Evolutionary conservation across 2,329 filamentous ascomycete species (phyloP), one percentile per base, ranked within the genome.

Genomic region (Aspergillus sojae): DNA sequence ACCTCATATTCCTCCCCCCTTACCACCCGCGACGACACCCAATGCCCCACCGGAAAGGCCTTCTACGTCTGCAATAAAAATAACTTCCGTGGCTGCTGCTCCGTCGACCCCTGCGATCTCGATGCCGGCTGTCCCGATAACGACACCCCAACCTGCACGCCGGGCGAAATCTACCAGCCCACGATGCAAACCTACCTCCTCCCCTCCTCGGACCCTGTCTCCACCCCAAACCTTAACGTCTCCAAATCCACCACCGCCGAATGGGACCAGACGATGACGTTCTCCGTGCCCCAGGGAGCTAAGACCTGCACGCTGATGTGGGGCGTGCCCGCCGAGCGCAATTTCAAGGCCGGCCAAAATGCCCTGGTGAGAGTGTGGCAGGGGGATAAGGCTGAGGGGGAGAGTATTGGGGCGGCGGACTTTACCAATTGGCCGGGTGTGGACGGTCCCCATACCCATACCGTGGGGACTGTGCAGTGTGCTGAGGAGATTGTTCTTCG

Each of bases 1-100:
- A 60, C 46, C 30, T n/a, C 26, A 53, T 48, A 26, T 26, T 48
- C 45, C 5, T 30, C 28, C 48, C 16, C 43, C 23, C 46, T 59
- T 21, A 41, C 12, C 48, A 41, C 48, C 23, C 57, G 61, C 11
- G 61, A 63, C 23, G 52, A 63, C 45, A 57, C 52, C 23, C 52
- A 63, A 30, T 63, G 61, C 32, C 12, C 23, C 7, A 7, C 57
- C 10, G 50, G 57, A 23, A 63, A 16, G 19, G 19, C 34, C 57
- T 63, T 32, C 26, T 63, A 63, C 45, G 32, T 23, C 50, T 63
- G 61, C 53, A 12, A 60, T 10, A 10, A 50, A 19, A 60, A 57
- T 21, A 23, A 63, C 7, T 63, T 63, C 52, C 61, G 61, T 19
- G 61, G 61, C 32, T 63, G 61, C 48, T 63, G 61, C 41, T 59